A percentile compares a stretch with the other conserved stretches of the same genome.
Conservation (phyloP, 495 filamentous ascomycete genomes). For the Peziza echinospora region DNA sequence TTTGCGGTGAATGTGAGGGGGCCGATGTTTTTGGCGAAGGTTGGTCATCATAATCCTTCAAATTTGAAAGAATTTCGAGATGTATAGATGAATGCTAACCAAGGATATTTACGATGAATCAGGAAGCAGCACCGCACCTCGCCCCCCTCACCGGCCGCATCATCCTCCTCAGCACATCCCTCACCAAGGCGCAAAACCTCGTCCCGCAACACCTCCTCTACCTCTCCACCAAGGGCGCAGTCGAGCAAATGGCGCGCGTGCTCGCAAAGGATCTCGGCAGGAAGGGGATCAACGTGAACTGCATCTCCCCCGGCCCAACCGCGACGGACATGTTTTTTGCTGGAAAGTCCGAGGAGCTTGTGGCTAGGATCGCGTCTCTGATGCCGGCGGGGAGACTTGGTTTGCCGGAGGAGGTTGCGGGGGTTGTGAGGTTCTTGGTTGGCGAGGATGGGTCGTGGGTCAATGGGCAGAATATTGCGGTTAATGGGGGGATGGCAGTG, state of each 20-base stretch:
- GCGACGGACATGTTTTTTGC: slow-evolving; percentile 43
- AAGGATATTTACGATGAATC: too few species aligned
- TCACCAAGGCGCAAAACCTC: slow-evolving; percentile 26
- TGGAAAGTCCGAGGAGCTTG: slow-evolving; percentile 36
- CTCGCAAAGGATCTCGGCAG: slow-evolving; percentile 42
- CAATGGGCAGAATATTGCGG: slow-evolving; percentile 39
- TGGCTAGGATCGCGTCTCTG: slow-evolving; percentile 30
- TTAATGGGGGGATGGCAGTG: slow-evolving; percentile 32
- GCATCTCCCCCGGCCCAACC: slow-evolving; percentile 32
- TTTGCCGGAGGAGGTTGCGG: slow-evolving; percentile 39
- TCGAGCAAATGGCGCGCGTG: slow-evolving; percentile 45
- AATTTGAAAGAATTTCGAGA: too few species aligned
- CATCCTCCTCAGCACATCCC: slow-evolving; percentile 37
- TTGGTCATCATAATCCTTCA: too few species aligned
- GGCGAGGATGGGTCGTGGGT: slow-evolving; percentile 35
- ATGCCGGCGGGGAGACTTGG: slow-evolving; percentile 37
- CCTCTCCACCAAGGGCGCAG: slow-evolving; percentile 40
- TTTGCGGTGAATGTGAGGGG: slow-evolving; percentile 45
- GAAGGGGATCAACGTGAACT: slow-evolving; percentile 41
- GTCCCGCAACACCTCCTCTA: slow-evolving; percentile 42
- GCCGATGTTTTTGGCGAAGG: slow-evolving; percentile 41
- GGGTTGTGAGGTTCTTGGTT: slow-evolving; percentile 32
- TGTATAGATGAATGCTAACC: too few species aligned
- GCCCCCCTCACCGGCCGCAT: slow-evolving; percentile 31
- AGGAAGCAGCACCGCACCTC: slow-evolving; percentile 36